Evolutionary conservation across 2,329 filamentous ascomycete genomes (phyloP), one percentile per base, ranked within the genome.

Genomic region (Rhinocladiella similis): DNA sequence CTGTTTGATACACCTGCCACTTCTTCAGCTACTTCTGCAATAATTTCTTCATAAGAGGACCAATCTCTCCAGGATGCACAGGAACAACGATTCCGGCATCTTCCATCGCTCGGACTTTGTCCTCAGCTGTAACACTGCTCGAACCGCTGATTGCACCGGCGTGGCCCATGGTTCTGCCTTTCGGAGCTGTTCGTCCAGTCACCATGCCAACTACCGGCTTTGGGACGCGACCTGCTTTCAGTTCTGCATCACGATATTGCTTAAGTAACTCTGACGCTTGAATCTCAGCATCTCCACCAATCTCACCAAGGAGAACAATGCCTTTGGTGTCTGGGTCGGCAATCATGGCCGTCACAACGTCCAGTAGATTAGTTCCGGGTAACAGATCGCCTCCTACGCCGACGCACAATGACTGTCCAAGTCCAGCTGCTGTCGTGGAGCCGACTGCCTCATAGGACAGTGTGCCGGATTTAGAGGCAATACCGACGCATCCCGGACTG

Each of bases 21-120:
- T 25, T 25, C 22, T 7, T 25, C 22, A 25, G 22, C 22, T 25
- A 5, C 7, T 25, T 7, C 22, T 25, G 22, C 46, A 48, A 33
- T 19, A 48, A 4, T 7, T n/a, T 14, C 46, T 48, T 48, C 46
- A 48, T 48, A 13, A 27, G 18, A 18, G 27, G 16, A 3, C 46
- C 46, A 29, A 48, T 18, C 19, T 27, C 20, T 5, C 46, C 46
- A 10, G 46, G 46, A 48, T 48, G 46, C 16, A 29, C 19, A 10
- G 29, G 19, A 10, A 48, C 46, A 18, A 48, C 19, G 12, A 29
- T 29, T 12, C 46, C 46, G 5, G 68, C 69, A 41, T 71, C 69
- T 10, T 68, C 65, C 29, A 68, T 64, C 5, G 69, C 67, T 39
- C 71, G 72, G 14, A 66, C 65, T 50, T 74, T 54, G 41, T 49